Evolutionary conservation across 768 basidiomycete genomes (phyloP), one percentile per base, ranked within the genome.

Genomic region (Trametes meyenii): DNA sequence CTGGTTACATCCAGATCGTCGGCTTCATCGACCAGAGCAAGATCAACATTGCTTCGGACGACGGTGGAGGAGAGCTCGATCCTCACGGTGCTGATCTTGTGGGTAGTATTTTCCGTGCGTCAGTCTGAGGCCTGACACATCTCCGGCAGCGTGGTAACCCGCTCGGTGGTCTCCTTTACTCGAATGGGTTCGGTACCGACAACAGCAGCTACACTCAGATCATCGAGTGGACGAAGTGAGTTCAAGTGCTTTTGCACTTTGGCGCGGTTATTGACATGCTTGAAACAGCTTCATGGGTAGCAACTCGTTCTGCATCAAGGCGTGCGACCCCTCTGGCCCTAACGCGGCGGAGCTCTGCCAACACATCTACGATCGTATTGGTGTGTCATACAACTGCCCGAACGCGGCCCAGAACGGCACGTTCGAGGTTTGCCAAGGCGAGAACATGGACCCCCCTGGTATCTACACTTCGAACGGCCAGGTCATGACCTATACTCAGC

Each of bases 1-100:
- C 82, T 0, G 79, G 79, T 60, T 90, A 89, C 66, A 70, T 84
- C 39, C 83, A 85, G 68, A 76, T 88, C 60, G 78, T 79, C 42
- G 92, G 88, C 10, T 84, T 79, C 73, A 76, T 87, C 61, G 77
- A 92, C 69, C 89, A 93, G 74, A 76, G 75, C 2, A 62, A 69
- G 48, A 73, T 94, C 63, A 79, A 88, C 74, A 64, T 92, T 19
- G 57, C 71, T 12, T 12, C 71, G 0, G 72, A 58, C 13, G 92
- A 94, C 67, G 82, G 68, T 36, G 92, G 92, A 65, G 92, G 91
- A 59, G 91, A 93, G 73, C 80, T 91, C 53, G 88, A 92, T 72
- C 84, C 88, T 16, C 86, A 88, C 63, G 89, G 90, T 60, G 88
- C 88, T 62, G 90, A 91, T 70, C 66, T 74, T 56, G 82, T 83